These are phyloP conservation scores for Suillus sp. DNA, from an alignment of 768 basidiomycete species.

Conservation along the genomic window DNA sequence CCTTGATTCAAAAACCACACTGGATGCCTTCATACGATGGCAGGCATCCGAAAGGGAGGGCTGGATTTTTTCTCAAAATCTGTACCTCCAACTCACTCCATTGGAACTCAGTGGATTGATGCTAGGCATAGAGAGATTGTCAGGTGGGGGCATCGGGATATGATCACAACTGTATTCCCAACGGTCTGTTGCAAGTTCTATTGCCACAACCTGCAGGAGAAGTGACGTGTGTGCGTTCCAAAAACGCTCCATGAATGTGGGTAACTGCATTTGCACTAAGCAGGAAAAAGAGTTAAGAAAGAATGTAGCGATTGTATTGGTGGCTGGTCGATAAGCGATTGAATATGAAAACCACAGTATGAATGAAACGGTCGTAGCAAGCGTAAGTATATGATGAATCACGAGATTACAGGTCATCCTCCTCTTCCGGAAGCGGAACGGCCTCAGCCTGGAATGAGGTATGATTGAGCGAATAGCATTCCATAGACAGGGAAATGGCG, in stretches of 20 bases:
- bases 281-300: conserved; percentile 21
- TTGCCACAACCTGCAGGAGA: conserved; percentile 10
- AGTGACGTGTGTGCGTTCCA: conserved; percentile 23
- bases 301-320: conserved; percentile 13
- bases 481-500: conserved; percentile 4
- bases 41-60: conserved; percentile 16
- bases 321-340: conserved; percentile 20
- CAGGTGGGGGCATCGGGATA: neutral
- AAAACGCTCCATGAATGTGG: conserved; percentile 28
- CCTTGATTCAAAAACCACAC: conserved; percentile 23
- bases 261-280: conserved; percentile 25
- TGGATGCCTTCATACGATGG: conserved; percentile 29
- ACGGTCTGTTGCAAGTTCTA: neutral
- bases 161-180: neutral
- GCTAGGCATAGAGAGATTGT: conserved; percentile 13
- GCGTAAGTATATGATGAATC: conserved; percentile 22
- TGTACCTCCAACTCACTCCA: conserved; percentile 20
- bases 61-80: conserved; percentile 21
- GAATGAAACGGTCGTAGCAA: conserved; percentile 23
- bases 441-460: conserved; percentile 64
- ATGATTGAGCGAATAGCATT: conserved; percentile 15
- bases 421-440: conserved; percentile 97
- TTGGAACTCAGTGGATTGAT: conserved; percentile 25
- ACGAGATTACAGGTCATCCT: conserved; percentile 71
- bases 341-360: conserved; percentile 25